Base-by-base conservation (phyloP, 768 basidiomycete species). In the Amanita molliuscula region DNA sequence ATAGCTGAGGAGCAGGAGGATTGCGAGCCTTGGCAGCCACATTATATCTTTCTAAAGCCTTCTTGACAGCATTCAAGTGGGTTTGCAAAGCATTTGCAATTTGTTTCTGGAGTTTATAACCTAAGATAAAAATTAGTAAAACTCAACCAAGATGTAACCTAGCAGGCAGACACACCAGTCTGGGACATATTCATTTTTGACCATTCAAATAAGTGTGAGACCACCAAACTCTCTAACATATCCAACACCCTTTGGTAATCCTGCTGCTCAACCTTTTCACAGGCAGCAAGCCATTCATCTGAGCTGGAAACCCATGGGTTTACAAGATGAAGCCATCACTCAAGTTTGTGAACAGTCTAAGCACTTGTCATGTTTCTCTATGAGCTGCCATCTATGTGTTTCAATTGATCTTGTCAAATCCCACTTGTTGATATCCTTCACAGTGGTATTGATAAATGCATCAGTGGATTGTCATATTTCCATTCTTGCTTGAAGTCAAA, bases 41-140 rank as follows among this genome's bases (percentile, higher is more conserved):
- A 49, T 65, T 65, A 47, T 62, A 64, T n/a, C 52, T 54, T 16
- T 44, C 52, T 0, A 64, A 50, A 0, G 64, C 59, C 0, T 53
- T 56, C 0, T 40, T 33, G n/a, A 67, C 62, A n/a, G 62, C 57
- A 3, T 51, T 11, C 2, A 57, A 61, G 2, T 61, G 47, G 6
- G 52, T 47, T 42, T 59, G 5, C 6, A 28, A 8, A 16, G n/a
- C 6, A 41, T 8, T 4, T 8, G 18, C 3, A 41, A 41, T 41
- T 3, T 41, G 16, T 3, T 20, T 23, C 3, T 18, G 42, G 6
- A 43, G 21, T 4, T 43, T 43, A 26, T 43, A 43, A 15, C 42
- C 42, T 43, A 26, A 15, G n/a, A 18, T 10, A 6, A 4, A 42
- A n/a, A n/a, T n/a, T 20, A 4, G 6, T 10, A 8, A 10, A 8